Evolutionary conservation across 2,329 filamentous ascomycete species (phyloP), one percentile per base, ranked within the genome.

Genomic region (Calcarisporium arbuscula): DNA sequence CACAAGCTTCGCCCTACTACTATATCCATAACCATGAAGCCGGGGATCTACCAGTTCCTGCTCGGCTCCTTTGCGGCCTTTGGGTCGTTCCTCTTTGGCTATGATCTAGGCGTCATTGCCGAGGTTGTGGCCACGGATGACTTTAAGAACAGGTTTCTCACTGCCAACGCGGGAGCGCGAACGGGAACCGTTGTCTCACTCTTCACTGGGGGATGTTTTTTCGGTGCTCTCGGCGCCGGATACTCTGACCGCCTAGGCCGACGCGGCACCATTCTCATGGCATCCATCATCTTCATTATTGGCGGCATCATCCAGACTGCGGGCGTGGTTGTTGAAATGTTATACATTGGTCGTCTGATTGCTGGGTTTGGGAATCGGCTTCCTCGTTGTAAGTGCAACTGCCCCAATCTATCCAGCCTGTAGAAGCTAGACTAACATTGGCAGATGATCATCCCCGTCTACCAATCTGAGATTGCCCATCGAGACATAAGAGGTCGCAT

Each of bases 41-140:
- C n/a, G n/a, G n/a, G n/a, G n/a, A n/a, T n/a, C n/a, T n/a, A n/a
- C n/a, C n/a, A n/a, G n/a, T n/a, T n/a, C 46, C 63, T 73, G 32
- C 65, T 72, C 22, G 62, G 65, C 49, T 58, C 71, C 19, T 75
- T 76, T 49, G 72, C 71, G 44, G 74, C 72, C 16, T 57, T 75
- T 27, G 72, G 72, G 28, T 74, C 70, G 5, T 59, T 74, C 30
- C 62, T 72, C 20, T 77, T 60, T 46, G 72, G 72, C 32, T 75
- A 76, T 48, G 72, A 75, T 49, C 57, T 76, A 9, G 70, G 69
- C 47, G 66, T 42, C 26, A 69, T 72, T 36, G 67, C 67, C 31
- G 60, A 68, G 34, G 70, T 70, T 11, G 65, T 77, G 35, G 67
- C 69, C 11, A 70, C 68, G 14, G 53, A 56, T 8, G 58, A 64